Base-by-base conservation (phyloP, 305 asterid genomes). In the Lippia alba region DNA sequence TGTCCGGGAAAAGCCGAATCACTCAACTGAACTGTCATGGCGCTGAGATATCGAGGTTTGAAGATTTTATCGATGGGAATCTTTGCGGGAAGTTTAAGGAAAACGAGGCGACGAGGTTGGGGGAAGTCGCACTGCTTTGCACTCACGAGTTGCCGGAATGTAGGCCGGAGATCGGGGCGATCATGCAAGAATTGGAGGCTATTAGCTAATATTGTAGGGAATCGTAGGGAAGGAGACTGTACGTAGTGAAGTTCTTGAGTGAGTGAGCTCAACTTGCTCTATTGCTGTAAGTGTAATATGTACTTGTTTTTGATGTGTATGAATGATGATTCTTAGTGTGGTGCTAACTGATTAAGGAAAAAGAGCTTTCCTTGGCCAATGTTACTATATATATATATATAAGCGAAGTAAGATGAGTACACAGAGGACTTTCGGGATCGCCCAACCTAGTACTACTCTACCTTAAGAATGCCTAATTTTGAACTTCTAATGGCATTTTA, bases 91-190 rank as follows among this genome's bases (percentile, higher is more conserved):
- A 94, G 76, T 91, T 86, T 19, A 67, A 65, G n/a, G 97, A 91
- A 76, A 75, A 79, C 0, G 99, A 94, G 82, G 99, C 97, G 12
- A 78, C 87, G 48, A 83, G 87, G 82, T 82, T 94, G 1, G 93
- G 94, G 53, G 94, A 94, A 77, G 73, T 94, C 12, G 96, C 99
- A 20, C 85, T 82, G 48, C 93, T 88, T 61, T 94, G 97, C 93
- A 91, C 96, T 0, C 90, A 88, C 0, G 97, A 91, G 48, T 78
- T 70, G 39, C 92, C 96, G 1, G 55, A 78, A 50, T 89, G 67
- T 50, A 88, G 97, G 83, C 97, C 96, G 3, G 83, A 80, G 33
- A 89, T 89, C 46, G 87, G 81, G 51, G 48, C 80, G 0, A 83
- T 94, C 67, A 88, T 91, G 89, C 91, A 76, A 75, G 91, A 85